Conservation (phyloP, 805 yeast species). For the Wickerhamomyces tratensis region DNA sequence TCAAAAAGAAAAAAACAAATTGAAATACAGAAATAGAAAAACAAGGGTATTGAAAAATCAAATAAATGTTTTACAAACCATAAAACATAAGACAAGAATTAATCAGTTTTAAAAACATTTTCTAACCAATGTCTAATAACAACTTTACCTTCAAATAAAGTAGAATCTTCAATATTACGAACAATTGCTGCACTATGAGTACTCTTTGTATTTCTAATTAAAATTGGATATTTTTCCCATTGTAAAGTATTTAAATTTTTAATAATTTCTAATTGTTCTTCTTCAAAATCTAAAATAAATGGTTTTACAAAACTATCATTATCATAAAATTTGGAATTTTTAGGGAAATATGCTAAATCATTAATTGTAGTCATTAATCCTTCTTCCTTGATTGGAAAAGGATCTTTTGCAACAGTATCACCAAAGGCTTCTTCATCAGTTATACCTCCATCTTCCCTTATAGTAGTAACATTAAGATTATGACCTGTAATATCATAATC, state of each 20-base stretch:
- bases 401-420: too few species aligned
- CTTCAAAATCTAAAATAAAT: conserved; percentile 26
- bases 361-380: conserved; percentile 18
- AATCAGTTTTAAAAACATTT: conserved; percentile 22
- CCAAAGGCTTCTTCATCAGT: too few species aligned
- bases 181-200: conserved; percentile 82
- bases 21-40: too few species aligned
- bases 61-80: too few species aligned
- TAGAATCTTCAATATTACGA: conserved; percentile 40
- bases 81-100: too few species aligned
- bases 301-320: conserved; percentile 11
- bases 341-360: conserved; percentile 19
- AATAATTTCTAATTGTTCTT: conserved; percentile 42
- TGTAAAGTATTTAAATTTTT: conserved; percentile 43
- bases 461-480: too few species aligned
- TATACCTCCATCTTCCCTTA: too few species aligned
- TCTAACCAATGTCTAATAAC: conserved; percentile 59
- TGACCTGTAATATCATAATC: conserved; percentile 1
- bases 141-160: conserved; percentile 59
- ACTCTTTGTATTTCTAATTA: conserved; percentile 52
- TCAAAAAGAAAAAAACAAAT: too few species aligned
- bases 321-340: conserved; percentile 8
- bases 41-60: too few species aligned
- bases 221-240: conserved; percentile 68
- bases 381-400: too few species aligned